These are phyloP conservation scores for Ailanthus altissimus DNA, from an alignment of 345 rosid species.

Conservation along the genomic window DNA sequence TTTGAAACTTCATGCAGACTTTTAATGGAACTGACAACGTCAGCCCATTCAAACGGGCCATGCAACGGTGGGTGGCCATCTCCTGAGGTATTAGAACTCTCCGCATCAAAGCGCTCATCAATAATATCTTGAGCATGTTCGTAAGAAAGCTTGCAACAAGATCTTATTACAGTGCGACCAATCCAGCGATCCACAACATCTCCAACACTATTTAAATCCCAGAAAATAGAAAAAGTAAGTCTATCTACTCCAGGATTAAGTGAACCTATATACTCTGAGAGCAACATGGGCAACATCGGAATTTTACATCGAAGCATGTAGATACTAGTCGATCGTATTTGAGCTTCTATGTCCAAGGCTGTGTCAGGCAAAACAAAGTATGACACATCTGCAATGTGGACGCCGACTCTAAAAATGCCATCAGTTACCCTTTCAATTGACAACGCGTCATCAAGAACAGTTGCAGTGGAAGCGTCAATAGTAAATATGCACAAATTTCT, in stretches of 20 bases:
- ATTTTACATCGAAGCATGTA: conserved; percentile 63
- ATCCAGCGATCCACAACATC: conserved; percentile 72
- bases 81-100: conserved; percentile 26
- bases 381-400: conserved; percentile 88
- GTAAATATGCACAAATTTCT: conserved; percentile 76
- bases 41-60: conserved; percentile 67
- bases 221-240: conserved; percentile 80
- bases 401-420: conserved; percentile 73
- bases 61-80: conserved; percentile 52
- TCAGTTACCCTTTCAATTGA: conserved; percentile 64
- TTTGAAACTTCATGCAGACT: conserved; percentile 63
- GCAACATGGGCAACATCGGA: conserved; percentile 78
- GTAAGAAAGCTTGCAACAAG: conserved; percentile 93
- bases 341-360: conserved; percentile 75
- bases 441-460: conserved; percentile 92
- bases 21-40: conserved; percentile 56
- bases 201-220: conserved; percentile 65
- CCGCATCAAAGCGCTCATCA: conserved; percentile 39
- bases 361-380: conserved; percentile 84
- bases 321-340: conserved; percentile 74
- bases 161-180: conserved; percentile 68
- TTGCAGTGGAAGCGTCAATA: conserved; percentile 71
- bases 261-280: conserved; percentile 73
- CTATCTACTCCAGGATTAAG: conserved; percentile 84
- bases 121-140: conserved; percentile 70